Evolutionary conservation across 352 stramenopile species (phyloP), one percentile per base, ranked within the genome.

Genomic region (Aphanomyces euteiches): DNA sequence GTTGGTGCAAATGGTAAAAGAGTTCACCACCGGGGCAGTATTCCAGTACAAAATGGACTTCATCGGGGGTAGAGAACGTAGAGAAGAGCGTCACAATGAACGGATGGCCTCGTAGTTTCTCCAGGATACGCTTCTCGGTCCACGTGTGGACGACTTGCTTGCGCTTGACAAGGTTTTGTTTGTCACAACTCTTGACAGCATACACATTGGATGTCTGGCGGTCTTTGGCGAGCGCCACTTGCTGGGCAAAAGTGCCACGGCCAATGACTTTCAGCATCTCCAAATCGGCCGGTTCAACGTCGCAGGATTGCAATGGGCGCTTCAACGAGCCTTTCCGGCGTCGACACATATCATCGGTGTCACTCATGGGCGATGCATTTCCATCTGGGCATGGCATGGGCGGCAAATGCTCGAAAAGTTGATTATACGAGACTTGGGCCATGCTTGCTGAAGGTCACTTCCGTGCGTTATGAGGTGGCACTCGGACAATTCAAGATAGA

Each of bases 251-350:
- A 34, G 87, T 92, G 73, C 87, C 87, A 40, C 85, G 87, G 1
- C 87, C 87, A 58, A 94, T 90, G n/a, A 94, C 87, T 60, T 92
- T 91, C 60, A 94, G 79, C 61, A 94, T 75, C 68, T 80, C 85
- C 53, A 94, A 76, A 65, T 92, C 81, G 56, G 37, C 7, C 7
- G 67, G 50, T 45, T 69, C 13, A 19, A 75, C 50, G 5, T 7
- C 34, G 36, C 50, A 45, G 41, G 19, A 34, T n/a, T 43, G 12
- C 13, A 70, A 36, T 36, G 64, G 47, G 19, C 64, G 64, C 54
- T 70, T 70, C 15, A 70, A 36, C 48, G 64, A 70, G 37, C 54
- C 54, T 61, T 61, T 37, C 10, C 54, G 54, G 10, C 17, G 54
- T 37, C 28, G 54, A 37, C 5, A 37, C 54, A 17, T n/a, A 10